Evolutionary conservation across 2,329 filamentous ascomycete species (phyloP).

Genomic region (Claviceps africana): DNA sequence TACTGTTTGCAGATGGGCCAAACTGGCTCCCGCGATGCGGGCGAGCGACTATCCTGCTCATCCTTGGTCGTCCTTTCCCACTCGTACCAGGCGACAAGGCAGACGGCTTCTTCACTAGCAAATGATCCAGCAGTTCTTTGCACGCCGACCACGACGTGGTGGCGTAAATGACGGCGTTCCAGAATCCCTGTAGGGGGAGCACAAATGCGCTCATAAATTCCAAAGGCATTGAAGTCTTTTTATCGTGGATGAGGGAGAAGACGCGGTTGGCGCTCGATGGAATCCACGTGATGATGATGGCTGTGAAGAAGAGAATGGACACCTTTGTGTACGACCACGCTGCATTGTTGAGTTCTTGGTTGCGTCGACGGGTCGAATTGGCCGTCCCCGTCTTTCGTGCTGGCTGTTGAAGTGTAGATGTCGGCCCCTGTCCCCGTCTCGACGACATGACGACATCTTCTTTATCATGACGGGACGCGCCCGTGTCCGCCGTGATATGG

Average conservation of each 20-base stretch:
- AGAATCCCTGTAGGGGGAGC: constrained; percentile 69
- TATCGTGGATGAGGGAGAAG: constrained; percentile 48
- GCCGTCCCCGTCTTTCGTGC: constrained; percentile 12
- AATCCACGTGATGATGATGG: constrained; percentile 60
- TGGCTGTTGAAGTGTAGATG: constrained; percentile 6
- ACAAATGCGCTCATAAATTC: constrained; percentile 61
- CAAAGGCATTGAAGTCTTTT: constrained; percentile 40
- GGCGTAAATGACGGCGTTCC: constrained; percentile 69
- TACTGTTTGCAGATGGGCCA: constrained; percentile 16
- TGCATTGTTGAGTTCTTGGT: constrained; percentile 44
- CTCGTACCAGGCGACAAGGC: constrained; percentile 22
- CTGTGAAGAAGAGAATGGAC: constrained; percentile 56
- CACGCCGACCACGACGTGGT: constrained; percentile 54
- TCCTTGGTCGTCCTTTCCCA: constrained; percentile 9
- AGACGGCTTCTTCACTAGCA: constrained; percentile 16
- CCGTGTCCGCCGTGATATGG: constrained; percentile 28
- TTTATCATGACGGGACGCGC: constrained; percentile 3
- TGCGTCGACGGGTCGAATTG: constrained; percentile 21
- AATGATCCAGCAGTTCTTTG: constrained; percentile 29
- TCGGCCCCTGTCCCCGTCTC: constrained; percentile 10
- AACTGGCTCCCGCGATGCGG: constrained; percentile 13
- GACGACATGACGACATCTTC: constrained; percentile 15
- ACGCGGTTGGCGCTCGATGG: constrained; percentile 66
- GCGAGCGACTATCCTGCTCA: neutral
- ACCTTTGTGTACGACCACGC: constrained; percentile 59